Base-by-base conservation (phyloP, 1,284 basidiomycete species). In the Naganishia albida region DNA sequence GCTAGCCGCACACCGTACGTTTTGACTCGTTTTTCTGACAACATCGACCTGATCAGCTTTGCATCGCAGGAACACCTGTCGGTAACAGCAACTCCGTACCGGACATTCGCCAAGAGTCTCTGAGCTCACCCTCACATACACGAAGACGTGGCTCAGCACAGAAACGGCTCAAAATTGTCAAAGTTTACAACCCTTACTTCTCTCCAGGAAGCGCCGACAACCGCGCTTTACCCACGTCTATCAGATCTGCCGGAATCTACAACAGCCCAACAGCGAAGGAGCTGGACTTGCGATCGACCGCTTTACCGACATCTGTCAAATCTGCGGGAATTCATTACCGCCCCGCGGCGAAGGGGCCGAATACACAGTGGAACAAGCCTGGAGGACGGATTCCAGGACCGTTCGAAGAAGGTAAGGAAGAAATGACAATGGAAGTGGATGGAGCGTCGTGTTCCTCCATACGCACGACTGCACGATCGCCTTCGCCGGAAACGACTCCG, bases 371-470 rank as follows among this genome's bases (percentile, higher is more conserved):
- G 20, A 20, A 48, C n/a, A 16, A 48, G 20, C n/a, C 6, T 4
- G 20, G 3, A 20, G n/a, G 46, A 20, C 18, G 23, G 23, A 48
- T 23, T 4, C 15, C 7, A 4, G 13, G 10, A 48, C 18, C n/a
- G 46, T 20, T 6, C 2, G 13, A 25, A 23, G 20, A 20, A 7
- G 23, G 46, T 23, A 20, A 56, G 25, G 15, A 18, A 15, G 43
- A 28, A 26, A 56, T 30, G 54, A 56, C 54, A n/a, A 56, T 56
- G 54, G 40, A 44, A 13, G 40, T 56, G n/a, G 42, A 43, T 12
- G 54, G 18, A 43, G 26, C 40, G 43, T 25, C 8, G 18, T 39
- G 26, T 10, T 44, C 54, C 7, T 26, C 13, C 1, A 26, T 6
- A 16, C 25, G 42, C 40, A 43, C 42, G 28, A 56, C 34, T 16